Conservation (phyloP, 306 rosid species). For the Styphnolobium japonicum region DNA sequence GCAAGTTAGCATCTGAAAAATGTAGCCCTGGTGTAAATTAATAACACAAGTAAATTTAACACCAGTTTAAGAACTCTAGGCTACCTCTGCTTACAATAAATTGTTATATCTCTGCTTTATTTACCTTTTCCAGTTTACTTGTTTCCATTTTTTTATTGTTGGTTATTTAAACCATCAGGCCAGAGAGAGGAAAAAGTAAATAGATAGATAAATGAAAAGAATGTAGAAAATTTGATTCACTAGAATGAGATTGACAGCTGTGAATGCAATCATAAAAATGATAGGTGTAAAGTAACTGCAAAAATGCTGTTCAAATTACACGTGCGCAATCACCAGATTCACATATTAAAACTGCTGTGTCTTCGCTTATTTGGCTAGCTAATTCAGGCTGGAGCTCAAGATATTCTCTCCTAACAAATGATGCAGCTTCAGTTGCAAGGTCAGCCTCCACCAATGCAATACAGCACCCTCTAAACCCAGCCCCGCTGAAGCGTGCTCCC, state of each 20-base stretch:
- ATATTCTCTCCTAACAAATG: constrained; percentile 70
- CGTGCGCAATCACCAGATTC: constrained; percentile 73
- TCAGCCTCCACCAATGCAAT: constrained; percentile 75
- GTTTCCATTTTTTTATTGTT: not conserved
- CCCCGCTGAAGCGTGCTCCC: constrained; percentile 96
- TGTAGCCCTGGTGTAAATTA: not conserved
- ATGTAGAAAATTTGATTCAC: not conserved
- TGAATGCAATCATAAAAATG: not conserved
- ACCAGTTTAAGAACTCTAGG: not conserved
- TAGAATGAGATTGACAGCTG: not conserved
- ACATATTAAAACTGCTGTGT: constrained; percentile 60
- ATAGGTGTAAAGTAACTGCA: not conserved
- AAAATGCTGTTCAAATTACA: constrained; percentile 40
- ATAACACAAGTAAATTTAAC: not conserved
- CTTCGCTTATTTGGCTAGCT: constrained; percentile 37
- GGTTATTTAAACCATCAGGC: not conserved
- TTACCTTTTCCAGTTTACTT: not conserved
- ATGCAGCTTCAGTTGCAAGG: constrained; percentile 66
- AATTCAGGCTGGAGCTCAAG: constrained; percentile 58
- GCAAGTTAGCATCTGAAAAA: no score
- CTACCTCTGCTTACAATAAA: not conserved
- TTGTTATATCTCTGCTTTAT: not conserved
- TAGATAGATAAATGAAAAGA: not conserved
- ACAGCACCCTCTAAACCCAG: constrained; percentile 96
- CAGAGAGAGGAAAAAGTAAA: not conserved